A percentile compares a stretch with the other conserved stretches of the same genome.
phyloP scores from a whole-genome alignment of 768 basidiomycete species.

The Suillus luteus region DNA sequence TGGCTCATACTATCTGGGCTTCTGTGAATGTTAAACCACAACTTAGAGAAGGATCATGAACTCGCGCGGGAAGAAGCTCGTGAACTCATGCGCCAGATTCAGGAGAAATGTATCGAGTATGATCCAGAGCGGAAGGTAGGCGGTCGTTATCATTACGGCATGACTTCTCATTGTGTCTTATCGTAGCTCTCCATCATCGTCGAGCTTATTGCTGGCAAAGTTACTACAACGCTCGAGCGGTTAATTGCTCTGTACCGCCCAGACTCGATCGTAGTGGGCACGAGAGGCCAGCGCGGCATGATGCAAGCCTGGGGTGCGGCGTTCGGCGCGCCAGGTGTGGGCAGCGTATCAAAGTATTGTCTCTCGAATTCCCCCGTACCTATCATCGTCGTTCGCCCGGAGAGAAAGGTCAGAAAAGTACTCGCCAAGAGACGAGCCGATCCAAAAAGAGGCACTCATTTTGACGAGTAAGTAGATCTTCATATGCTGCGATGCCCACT shows the following conservation, averaged over 20 bases:
- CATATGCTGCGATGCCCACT: not conserved
- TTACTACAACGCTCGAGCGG: slow-evolving; percentile 88
- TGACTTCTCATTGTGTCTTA: slow-evolving; percentile 7
- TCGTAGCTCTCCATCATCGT: slow-evolving; percentile 82
- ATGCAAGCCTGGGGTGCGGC: slow-evolving; percentile 56
- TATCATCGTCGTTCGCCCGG: slow-evolving; percentile 92
- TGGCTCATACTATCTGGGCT: not conserved
- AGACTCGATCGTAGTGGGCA: slow-evolving; percentile 92
- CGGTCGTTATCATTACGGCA: slow-evolving; percentile 8
- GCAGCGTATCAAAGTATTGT: slow-evolving; percentile 71
- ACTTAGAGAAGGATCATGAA: slow-evolving; percentile 72
- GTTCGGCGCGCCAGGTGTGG: slow-evolving; percentile 54
- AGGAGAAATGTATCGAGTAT: slow-evolving; percentile 76
- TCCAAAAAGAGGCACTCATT: slow-evolving; percentile 85
- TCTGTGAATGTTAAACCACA: not conserved
- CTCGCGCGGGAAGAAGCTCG: slow-evolving; percentile 83
- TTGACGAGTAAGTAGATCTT: slow-evolving; percentile 53
- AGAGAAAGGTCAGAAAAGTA: slow-evolving; percentile 82
- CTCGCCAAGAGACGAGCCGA: slow-evolving; percentile 85
- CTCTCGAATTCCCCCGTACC: slow-evolving; percentile 93
- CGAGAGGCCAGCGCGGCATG: slow-evolving; percentile 65
- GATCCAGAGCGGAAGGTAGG: slow-evolving; percentile 76
- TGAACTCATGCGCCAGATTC: slow-evolving; percentile 75
- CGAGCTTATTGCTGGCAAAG: slow-evolving; percentile 90
- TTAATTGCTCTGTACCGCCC: slow-evolving; percentile 91